A percentile compares a stretch with the other conserved stretches of the same genome.
Evolutionary conservation across 2,329 filamentous ascomycete species (phyloP).

Genomic region (Fusarium heterosporum): DNA sequence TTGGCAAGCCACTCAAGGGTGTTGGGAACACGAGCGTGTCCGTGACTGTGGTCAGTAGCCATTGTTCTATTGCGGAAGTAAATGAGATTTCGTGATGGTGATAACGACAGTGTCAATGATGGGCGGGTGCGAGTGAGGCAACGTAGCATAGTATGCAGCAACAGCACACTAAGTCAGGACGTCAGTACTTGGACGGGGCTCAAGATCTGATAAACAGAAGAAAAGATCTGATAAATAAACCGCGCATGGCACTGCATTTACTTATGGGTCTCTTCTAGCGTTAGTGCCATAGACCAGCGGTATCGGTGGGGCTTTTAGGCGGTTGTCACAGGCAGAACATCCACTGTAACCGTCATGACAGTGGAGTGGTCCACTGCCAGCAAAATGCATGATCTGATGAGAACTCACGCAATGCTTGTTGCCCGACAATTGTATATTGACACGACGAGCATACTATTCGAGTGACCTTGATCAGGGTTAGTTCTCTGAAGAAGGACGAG

Average conservation of each 20-base stretch:
- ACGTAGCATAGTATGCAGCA: slow-evolving; percentile 32
- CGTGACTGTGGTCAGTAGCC: slow-evolving; percentile 27
- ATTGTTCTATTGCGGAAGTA: slow-evolving; percentile 6
- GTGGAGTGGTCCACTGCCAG: neutral
- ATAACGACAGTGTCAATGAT: neutral
- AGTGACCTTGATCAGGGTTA: too few relatives aligned
- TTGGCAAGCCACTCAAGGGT: slow-evolving; percentile 45
- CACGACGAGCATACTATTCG: too few relatives aligned
- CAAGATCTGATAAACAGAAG: slow-evolving; percentile 35
- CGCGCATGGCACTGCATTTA: slow-evolving; percentile 22
- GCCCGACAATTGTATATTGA: too few relatives aligned
- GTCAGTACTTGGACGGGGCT: slow-evolving; percentile 14
- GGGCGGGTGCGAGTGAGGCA: slow-evolving; percentile 25
- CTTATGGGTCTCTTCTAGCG: slow-evolving; percentile 33
- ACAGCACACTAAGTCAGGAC: slow-evolving; percentile 15
- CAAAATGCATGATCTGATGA: too few relatives aligned
- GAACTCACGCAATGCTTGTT: too few relatives aligned
- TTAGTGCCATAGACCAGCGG: slow-evolving; percentile 17
- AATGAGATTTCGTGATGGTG: neutral
- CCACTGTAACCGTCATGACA: neutral
- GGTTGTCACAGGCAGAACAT: slow-evolving; percentile 26
- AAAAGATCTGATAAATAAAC: slow-evolving; percentile 36
- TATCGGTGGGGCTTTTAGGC: slow-evolving; percentile 33
- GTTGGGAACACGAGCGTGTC: slow-evolving; percentile 43
- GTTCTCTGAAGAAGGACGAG: too few relatives aligned